Percentiles rank a stretch among this genome's conserved stretches.
phyloP scores from a whole-genome alignment of 2,329 filamentous ascomycete species.

The Alternaria sp. region DNA sequence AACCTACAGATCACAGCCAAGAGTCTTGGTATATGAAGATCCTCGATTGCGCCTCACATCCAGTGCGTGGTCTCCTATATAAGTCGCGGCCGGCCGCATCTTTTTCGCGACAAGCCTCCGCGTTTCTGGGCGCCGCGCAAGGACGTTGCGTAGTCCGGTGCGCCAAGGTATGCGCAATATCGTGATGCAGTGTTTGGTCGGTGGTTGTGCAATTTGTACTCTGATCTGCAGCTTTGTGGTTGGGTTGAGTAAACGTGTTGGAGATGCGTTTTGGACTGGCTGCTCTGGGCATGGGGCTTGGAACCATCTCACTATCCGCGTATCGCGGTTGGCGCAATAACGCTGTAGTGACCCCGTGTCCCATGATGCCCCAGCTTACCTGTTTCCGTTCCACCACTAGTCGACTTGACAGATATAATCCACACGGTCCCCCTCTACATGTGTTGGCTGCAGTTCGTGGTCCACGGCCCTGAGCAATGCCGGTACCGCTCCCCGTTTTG shows the following conservation, averaged over 20 bases:
- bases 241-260: conserved; percentile 8
- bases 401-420: conserved; percentile 7
- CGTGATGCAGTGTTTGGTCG: conserved; percentile 11
- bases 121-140: conserved; percentile 21
- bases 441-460: conserved; percentile 5
- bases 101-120: conserved; percentile 25
- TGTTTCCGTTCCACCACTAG: conserved; percentile 5
- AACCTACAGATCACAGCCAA: conserved; percentile 14
- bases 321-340: conserved; percentile 20
- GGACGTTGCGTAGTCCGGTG: conserved; percentile 12
- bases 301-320: conserved; percentile 12
- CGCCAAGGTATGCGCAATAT: conserved; percentile 14
- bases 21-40: conserved; percentile 17
- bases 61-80: conserved; percentile 9
- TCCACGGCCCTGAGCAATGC: conserved; percentile 12
- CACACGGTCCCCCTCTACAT: background rate
- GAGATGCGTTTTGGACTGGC: conserved; percentile 15
- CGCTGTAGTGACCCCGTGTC: conserved; percentile 2
- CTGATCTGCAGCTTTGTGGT: conserved; percentile 13
- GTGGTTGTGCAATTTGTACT: conserved; percentile 9
- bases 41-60: conserved; percentile 12
- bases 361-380: conserved; percentile 6
- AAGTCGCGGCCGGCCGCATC: conserved; percentile 3
- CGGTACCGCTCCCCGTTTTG: conserved; percentile 13
- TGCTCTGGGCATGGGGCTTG: conserved; percentile 20